phyloP scores from a whole-genome alignment of 2,329 filamentous ascomycete genomes.

The Zelopaecilomyces penicillatus region DNA sequence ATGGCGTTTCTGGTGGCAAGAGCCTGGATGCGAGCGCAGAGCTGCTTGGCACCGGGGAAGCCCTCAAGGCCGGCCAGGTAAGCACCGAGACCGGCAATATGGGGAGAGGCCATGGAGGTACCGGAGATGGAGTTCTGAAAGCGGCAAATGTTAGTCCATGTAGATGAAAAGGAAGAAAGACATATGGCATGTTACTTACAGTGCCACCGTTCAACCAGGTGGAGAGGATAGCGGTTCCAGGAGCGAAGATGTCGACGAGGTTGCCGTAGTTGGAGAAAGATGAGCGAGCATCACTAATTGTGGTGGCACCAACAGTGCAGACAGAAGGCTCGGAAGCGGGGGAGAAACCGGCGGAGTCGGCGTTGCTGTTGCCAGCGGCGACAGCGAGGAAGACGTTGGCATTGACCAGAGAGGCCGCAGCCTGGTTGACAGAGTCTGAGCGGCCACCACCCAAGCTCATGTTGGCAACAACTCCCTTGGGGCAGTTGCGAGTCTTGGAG shows the following conservation, averaged over 20 bases:
- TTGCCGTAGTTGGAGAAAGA: slow-evolving; percentile 45
- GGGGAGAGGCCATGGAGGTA: slow-evolving; percentile 37
- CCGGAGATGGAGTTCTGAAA: slow-evolving; percentile 31
- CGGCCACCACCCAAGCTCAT: slow-evolving; percentile 47
- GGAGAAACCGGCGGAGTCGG: slow-evolving; percentile 35
- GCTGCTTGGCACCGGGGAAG: slow-evolving; percentile 10
- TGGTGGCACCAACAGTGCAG: slow-evolving; percentile 46
- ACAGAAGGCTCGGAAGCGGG: slow-evolving; percentile 39
- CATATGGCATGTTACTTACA: slow-evolving; percentile 4
- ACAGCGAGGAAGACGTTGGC: slow-evolving; percentile 46
- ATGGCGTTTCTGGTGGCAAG: slow-evolving; percentile 29
- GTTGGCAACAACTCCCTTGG: slow-evolving; percentile 41
- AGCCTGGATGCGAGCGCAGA: slow-evolving; percentile 20
- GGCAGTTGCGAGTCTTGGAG: slow-evolving; percentile 27
- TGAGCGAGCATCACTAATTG: slow-evolving; percentile 30
- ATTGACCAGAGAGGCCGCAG: slow-evolving; percentile 36
- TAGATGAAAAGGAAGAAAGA: not conserved
- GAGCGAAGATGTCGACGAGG: slow-evolving; percentile 43
- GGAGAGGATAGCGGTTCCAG: slow-evolving; percentile 38
- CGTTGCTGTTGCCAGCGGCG: slow-evolving; percentile 44
- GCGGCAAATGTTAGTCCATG: not conserved
- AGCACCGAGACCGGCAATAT: slow-evolving; percentile 33
- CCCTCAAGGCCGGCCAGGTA: slow-evolving; percentile 36
- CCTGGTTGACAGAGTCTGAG: slow-evolving; percentile 40
- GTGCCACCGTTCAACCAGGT: slow-evolving; percentile 37